phyloP scores from a whole-genome alignment of 768 basidiomycete genomes.

The Boletellus ananiceps region DNA sequence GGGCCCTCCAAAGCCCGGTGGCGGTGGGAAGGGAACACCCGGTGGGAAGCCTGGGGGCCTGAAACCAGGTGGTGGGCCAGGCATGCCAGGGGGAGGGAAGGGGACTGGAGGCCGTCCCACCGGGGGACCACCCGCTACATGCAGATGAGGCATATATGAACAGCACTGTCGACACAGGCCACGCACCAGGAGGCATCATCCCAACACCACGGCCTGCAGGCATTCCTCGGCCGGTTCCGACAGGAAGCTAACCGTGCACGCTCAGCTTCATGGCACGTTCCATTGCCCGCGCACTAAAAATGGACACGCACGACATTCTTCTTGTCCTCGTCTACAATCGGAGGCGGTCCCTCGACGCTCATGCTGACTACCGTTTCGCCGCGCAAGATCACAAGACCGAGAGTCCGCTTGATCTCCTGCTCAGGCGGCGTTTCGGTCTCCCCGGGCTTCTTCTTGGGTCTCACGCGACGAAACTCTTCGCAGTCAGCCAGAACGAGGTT shows the following conservation, averaged over 20 bases:
- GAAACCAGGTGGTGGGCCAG: slow-evolving; percentile 83
- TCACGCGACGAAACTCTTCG: slow-evolving; percentile 92
- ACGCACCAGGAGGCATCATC: slow-evolving; percentile 83
- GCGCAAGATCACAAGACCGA: slow-evolving; percentile 94
- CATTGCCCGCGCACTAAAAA: slow-evolving; percentile 3
- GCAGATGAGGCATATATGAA: slow-evolving; percentile 11
- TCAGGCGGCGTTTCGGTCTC: slow-evolving; percentile 65
- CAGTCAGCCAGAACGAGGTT: slow-evolving; percentile 97
- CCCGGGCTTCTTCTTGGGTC: slow-evolving; percentile 87
- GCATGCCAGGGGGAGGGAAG: slow-evolving; percentile 69
- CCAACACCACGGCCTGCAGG: slow-evolving; percentile 97
- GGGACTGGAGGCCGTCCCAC: slow-evolving; percentile 66
- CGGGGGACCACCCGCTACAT: slow-evolving; percentile 54
- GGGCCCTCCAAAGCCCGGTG: slow-evolving; percentile 75
- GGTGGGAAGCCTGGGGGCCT: slow-evolving; percentile 80
- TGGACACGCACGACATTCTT: slow-evolving; percentile 62
- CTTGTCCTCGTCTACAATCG: slow-evolving; percentile 85
- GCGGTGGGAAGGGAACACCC: slow-evolving; percentile 75
- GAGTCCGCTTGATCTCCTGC: slow-evolving; percentile 93
- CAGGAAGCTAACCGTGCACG: slow-evolving; percentile 53
- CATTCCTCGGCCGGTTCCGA: slow-evolving; percentile 91
- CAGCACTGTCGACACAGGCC: slow-evolving; percentile 11
- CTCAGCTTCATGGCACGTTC: slow-evolving; percentile 17
- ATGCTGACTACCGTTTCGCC: slow-evolving; percentile 96
- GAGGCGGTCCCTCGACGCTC: slow-evolving; percentile 93